These are phyloP conservation scores for Rhizophora mangle DNA, from an alignment of 345 rosid species.

Conservation along the genomic window DNA sequence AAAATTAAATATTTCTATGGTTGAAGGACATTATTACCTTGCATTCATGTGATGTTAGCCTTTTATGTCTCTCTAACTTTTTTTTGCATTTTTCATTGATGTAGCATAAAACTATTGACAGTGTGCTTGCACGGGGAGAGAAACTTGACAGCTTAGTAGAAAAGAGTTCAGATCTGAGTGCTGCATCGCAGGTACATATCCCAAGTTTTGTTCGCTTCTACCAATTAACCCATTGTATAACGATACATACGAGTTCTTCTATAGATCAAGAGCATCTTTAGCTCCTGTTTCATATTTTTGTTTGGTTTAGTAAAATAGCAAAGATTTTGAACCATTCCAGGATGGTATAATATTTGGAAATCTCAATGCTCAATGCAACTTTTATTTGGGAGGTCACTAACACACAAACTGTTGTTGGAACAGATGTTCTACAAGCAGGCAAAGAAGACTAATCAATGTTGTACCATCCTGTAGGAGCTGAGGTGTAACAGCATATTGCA, in stretches of 20 bases:
- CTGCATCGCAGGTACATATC: conserved; percentile 78
- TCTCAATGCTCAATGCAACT: background rate
- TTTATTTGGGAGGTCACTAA: conserved; percentile 7
- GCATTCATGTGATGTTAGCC: no score
- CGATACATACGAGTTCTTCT: background rate
- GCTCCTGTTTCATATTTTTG: no score
- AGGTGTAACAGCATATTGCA: conserved; percentile 7
- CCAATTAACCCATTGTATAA: background rate
- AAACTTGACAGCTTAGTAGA: conserved; percentile 93
- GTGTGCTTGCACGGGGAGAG: conserved; percentile 96
- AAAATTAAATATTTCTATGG: no score
- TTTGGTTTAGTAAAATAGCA: no score
- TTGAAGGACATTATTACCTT: no score
- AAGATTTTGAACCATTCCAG: no score
- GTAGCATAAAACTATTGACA: conserved; percentile 98
- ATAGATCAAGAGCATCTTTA: no score
- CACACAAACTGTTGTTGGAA: conserved; percentile 21
- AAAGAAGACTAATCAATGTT: conserved; percentile 90
- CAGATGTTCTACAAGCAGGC: conserved; percentile 99
- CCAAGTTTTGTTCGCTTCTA: background rate
- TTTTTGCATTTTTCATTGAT: conserved; percentile 11
- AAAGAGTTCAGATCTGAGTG: conserved; percentile 96
- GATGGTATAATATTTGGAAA: no score
- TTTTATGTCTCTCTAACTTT: background rate
- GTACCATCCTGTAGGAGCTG: conserved; percentile 67